These are phyloP conservation scores for Akanthomyces uredinophilus DNA, from an alignment of 2,329 filamentous ascomycete species.

Conservation along the genomic window DNA sequence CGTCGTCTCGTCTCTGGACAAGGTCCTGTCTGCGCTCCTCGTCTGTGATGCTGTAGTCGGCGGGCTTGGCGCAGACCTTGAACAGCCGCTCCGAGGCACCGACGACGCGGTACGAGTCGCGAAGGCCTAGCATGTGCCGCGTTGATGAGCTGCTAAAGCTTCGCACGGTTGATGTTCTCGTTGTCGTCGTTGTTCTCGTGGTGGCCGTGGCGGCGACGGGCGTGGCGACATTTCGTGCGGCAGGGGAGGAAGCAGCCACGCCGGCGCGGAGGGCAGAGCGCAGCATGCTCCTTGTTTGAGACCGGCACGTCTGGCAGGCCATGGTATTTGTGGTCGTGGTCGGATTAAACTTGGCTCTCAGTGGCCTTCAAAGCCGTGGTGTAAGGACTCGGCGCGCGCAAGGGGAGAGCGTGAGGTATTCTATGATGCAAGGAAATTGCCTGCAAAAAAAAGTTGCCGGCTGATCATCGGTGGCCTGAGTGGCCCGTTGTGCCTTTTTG, in stretches of 20 bases:
- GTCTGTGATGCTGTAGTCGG: slow-evolving; percentile 70
- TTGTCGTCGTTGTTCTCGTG: background rate
- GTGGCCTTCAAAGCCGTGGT: background rate
- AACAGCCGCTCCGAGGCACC: slow-evolving; percentile 74
- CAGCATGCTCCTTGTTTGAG: slow-evolving; percentile 38
- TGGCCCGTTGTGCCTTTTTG: background rate
- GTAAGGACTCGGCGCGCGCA: background rate
- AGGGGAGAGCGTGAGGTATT: background rate
- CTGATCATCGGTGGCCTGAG: slow-evolving; percentile 21
- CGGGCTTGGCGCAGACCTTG: slow-evolving; percentile 66
- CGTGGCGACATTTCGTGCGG: slow-evolving; percentile 16
- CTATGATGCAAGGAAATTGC: slow-evolving; percentile 2
- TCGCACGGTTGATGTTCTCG: slow-evolving; percentile 20
- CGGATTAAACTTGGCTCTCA: background rate
- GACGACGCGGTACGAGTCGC: slow-evolving; percentile 66
- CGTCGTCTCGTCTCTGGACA: slow-evolving; percentile 67
- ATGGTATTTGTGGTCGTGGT: slow-evolving; percentile 25
- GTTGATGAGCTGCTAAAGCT: slow-evolving; percentile 33
- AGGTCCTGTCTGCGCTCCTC: slow-evolving; percentile 59
- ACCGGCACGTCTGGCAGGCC: slow-evolving; percentile 46
- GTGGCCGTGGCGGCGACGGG: slow-evolving; percentile 5
- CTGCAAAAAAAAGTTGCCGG: slow-evolving; percentile 19
- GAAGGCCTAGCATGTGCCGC: slow-evolving; percentile 29
- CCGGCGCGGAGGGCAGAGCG: slow-evolving; percentile 27
- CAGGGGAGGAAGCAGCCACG: slow-evolving; percentile 23